Percentiles rank a stretch among this genome's conserved stretches.
phyloP scores from a whole-genome alignment of 495 filamentous ascomycete species.

The Aspergillus nanangensis region DNA sequence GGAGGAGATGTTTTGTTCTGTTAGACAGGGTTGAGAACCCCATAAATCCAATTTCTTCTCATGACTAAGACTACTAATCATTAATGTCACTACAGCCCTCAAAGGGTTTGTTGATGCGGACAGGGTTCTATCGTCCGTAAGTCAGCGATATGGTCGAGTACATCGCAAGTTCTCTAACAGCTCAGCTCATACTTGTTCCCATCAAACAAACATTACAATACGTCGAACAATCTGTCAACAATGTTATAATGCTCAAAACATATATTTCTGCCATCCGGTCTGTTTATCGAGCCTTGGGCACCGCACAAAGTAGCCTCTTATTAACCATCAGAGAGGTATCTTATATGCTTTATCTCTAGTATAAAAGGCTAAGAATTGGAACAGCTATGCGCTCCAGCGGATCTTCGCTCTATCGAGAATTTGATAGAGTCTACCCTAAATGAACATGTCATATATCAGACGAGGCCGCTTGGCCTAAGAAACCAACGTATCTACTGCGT shows the following conservation, averaged over 20 bases:
- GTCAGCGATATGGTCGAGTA: constrained; percentile 3
- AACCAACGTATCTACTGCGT: constrained; percentile 94
- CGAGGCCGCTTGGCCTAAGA: constrained; percentile 75
- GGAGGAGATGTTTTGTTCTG: constrained; percentile 81
- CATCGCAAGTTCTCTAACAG: constrained; percentile 17
- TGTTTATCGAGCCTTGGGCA: constrained; percentile 62
- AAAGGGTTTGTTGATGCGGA: constrained; percentile 61
- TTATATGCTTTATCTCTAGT: too few relatives aligned
- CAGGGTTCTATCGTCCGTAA: constrained; percentile 32
- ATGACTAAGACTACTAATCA: constrained; percentile 3
- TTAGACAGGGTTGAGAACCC: constrained; percentile 53
- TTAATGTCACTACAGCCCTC: constrained; percentile 43
- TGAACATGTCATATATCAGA: constrained; percentile 72
- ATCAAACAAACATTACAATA: constrained; percentile 60
- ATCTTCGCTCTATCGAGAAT: constrained; percentile 52
- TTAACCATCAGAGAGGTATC: constrained; percentile 60
- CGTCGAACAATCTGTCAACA: constrained; percentile 76
- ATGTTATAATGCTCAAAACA: constrained; percentile 81
- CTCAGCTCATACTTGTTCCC: constrained; percentile 63
- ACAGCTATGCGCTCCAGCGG: constrained; percentile 59
- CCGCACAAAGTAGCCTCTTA: constrained; percentile 62
- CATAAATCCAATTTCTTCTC: background rate
- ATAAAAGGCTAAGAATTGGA: constrained; percentile 3
- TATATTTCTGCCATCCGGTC: constrained; percentile 65
- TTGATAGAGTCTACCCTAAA: constrained; percentile 74